A percentile compares a stretch with the other conserved stretches of the same genome.
Evolutionary conservation across 768 basidiomycete species (phyloP).

Genomic region (Collybia mongolica): DNA sequence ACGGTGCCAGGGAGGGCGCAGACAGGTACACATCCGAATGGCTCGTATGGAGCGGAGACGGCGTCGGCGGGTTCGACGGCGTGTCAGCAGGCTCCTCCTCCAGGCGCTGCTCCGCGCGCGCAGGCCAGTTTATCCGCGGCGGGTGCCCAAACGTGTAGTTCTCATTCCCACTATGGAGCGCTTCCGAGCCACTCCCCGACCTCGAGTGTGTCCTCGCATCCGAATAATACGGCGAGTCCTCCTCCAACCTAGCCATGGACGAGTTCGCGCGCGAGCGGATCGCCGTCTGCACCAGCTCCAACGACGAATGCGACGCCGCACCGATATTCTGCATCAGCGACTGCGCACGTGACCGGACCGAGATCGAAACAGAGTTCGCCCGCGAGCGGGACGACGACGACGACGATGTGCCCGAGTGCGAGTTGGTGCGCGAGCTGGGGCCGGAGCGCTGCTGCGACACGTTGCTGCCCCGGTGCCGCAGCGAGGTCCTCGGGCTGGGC

Average conservation of each 20-base stretch:
- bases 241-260: slow-evolving; percentile 68
- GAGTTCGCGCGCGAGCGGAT: slow-evolving; percentile 58
- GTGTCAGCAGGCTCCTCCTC: slow-evolving; percentile 14
- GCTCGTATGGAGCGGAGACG: background rate
- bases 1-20: slow-evolving; percentile 1
- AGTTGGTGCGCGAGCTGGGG: slow-evolving; percentile 25
- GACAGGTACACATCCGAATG: background rate
- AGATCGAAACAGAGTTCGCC: slow-evolving; percentile 38
- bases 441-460: slow-evolving; percentile 13
- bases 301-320: slow-evolving; percentile 58
- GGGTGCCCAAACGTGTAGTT: slow-evolving; percentile 77
- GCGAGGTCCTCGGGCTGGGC: slow-evolving; percentile 50
- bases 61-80: background rate
- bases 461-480: slow-evolving; percentile 37
- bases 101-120: slow-evolving; percentile 19
- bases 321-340: slow-evolving; percentile 65
- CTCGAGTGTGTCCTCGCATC: slow-evolving; percentile 41
- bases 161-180: slow-evolving; percentile 48
- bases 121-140: slow-evolving; percentile 38
- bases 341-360: slow-evolving; percentile 64
- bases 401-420: slow-evolving; percentile 36
- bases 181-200: slow-evolving; percentile 40
- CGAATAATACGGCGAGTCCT: slow-evolving; percentile 39
- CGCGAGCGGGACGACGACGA: slow-evolving; percentile 45
- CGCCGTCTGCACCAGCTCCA: slow-evolving; percentile 52